phyloP scores from a whole-genome alignment of 805 yeast species.

The Isabelozyma rhagii region DNA sequence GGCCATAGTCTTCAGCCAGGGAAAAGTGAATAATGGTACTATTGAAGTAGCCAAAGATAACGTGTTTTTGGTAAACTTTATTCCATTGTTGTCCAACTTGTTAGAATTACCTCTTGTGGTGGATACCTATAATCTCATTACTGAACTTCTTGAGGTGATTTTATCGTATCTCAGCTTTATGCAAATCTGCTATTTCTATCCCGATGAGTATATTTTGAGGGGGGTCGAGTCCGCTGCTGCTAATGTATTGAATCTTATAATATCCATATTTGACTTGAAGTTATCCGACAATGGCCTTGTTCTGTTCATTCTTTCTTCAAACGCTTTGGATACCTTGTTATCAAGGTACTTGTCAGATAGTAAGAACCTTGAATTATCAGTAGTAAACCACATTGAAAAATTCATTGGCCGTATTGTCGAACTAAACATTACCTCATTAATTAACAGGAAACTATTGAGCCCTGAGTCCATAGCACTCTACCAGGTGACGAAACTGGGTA shows the following conservation, averaged over 20 bases:
- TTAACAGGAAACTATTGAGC: not conserved
- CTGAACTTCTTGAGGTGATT: not conserved
- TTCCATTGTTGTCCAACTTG: not conserved
- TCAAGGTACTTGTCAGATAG: not conserved
- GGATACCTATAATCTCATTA: not conserved
- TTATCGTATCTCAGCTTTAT: not conserved
- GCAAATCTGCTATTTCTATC: not conserved
- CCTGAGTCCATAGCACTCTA: constrained; percentile 5
- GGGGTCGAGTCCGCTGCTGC: not conserved
- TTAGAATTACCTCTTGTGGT: not conserved
- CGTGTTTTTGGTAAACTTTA: not conserved
- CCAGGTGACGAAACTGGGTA: constrained; percentile 3
- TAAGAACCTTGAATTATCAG: not conserved
- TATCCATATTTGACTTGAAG: not conserved
- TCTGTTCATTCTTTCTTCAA: not conserved
- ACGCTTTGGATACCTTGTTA: not conserved
- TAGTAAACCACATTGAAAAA: not conserved
- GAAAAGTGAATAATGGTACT: not conserved
- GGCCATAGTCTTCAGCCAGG: not conserved
- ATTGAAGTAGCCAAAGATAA: not conserved
- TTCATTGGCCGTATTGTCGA: not conserved
- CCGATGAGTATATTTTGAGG: not conserved
- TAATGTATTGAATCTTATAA: not conserved
- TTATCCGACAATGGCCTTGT: not conserved
- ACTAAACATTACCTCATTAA: not conserved